These are phyloP conservation scores for Alopecurus myosuroides DNA, from an alignment of 176 grass and related monocot species.

Conservation along the genomic window DNA sequence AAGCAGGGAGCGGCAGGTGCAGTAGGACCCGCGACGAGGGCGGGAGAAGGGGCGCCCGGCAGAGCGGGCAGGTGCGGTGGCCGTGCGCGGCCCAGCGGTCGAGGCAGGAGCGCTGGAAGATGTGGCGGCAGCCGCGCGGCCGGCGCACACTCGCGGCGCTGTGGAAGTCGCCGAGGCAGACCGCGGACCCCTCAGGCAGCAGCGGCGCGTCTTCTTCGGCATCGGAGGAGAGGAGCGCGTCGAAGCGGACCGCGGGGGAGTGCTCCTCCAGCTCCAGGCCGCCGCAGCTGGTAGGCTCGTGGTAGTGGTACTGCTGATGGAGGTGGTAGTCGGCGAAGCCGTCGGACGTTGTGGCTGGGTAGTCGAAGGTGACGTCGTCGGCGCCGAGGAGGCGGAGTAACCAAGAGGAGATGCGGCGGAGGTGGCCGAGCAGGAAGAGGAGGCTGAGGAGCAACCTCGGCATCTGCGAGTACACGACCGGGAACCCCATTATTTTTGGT, in stretches of 20 bases:
- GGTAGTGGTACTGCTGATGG: neutral
- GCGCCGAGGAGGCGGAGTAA: conserved; percentile 53
- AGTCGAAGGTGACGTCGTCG: neutral
- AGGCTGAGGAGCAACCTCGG: conserved; percentile 52
- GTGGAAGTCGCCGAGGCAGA: conserved; percentile 79
- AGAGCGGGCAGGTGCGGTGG: conserved; percentile 75
- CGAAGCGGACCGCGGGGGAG: conserved; percentile 59
- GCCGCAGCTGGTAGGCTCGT: neutral
- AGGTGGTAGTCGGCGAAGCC: neutral
- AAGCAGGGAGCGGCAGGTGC: conserved; percentile 5
- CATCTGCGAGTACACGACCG: conserved; percentile 56
- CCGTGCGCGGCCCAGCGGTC: conserved; percentile 76
- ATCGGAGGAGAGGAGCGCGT: conserved; percentile 35
- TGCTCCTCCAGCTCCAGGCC: conserved; percentile 36
- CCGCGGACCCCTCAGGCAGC: conserved; percentile 40
- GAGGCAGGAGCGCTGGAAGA: conserved; percentile 76
- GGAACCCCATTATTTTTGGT: conserved; percentile 55
- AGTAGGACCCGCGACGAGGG: conserved; percentile 3
- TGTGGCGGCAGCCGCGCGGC: conserved; percentile 57
- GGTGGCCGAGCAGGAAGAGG: conserved; percentile 47
- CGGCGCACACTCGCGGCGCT: conserved; percentile 64
- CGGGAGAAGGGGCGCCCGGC: conserved; percentile 55
- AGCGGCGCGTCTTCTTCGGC: neutral
- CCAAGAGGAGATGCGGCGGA: conserved; percentile 53
- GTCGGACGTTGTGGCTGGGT: neutral